Conservation (phyloP, 495 filamentous ascomycete genomes). For the Penicillium bialowiezense region DNA sequence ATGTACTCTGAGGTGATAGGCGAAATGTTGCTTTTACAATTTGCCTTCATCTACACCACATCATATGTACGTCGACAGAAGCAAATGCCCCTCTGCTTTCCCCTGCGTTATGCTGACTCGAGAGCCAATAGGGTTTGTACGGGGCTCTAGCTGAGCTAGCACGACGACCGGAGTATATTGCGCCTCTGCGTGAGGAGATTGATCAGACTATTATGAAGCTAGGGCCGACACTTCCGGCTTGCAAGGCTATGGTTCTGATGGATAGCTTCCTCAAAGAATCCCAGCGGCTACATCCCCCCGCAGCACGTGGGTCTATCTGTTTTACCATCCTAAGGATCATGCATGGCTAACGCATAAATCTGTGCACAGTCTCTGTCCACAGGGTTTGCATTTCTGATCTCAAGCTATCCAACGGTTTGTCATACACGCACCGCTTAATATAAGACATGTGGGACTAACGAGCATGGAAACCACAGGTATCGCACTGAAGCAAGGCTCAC, state of each 20-base stretch:
- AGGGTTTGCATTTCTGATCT: constrained; percentile 17
- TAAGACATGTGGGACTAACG: too few species aligned
- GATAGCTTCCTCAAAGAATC: constrained; percentile 33
- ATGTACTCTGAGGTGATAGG: constrained; percentile 24
- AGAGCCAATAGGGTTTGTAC: constrained; percentile 18
- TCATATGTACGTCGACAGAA: constrained; percentile 15
- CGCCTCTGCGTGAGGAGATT: constrained; percentile 22
- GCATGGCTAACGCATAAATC: constrained; percentile 1
- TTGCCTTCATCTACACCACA: constrained; percentile 28
- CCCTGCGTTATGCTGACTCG: background rate
- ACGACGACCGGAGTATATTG: constrained; percentile 24
- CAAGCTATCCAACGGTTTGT: constrained; percentile 21
- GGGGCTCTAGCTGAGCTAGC: constrained; percentile 23
- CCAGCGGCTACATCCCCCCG: constrained; percentile 24
- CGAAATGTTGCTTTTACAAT: constrained; percentile 24
- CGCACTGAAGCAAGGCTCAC: constrained; percentile 22
- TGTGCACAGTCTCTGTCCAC: constrained; percentile 23
- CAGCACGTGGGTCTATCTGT: constrained; percentile 19
- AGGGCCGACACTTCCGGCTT: constrained; percentile 13
- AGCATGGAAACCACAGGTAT: constrained; percentile 12
- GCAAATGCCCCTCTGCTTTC: background rate
- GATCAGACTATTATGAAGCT: constrained; percentile 4
- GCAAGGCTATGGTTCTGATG: constrained; percentile 18
- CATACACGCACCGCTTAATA: background rate
- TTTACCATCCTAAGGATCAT: background rate